Evolutionary conservation across 2,329 filamentous ascomycete genomes (phyloP).

Genomic region (Botrytis fragariae): DNA sequence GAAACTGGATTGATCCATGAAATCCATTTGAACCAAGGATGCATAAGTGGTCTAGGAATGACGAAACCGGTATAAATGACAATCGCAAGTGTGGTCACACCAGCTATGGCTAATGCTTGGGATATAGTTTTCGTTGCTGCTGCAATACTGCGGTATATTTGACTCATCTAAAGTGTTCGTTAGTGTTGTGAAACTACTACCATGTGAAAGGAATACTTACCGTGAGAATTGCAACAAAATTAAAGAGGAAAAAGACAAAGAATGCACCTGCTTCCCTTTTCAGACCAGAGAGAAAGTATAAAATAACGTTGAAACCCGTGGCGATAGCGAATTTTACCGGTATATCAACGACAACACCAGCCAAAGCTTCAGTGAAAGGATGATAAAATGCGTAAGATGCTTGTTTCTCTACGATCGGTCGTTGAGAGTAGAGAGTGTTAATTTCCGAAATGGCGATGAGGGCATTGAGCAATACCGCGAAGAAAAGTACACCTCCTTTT

Average conservation of each 20-base stretch:
- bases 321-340: slow-evolving; percentile 77
- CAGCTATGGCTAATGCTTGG: slow-evolving; percentile 61
- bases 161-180: slow-evolving; percentile 64
- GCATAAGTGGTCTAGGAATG: slow-evolving; percentile 55
- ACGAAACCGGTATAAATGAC: slow-evolving; percentile 43
- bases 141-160: slow-evolving; percentile 68
- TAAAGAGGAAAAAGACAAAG: slow-evolving; percentile 68
- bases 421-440: slow-evolving; percentile 74
- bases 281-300: slow-evolving; percentile 87
- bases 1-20: slow-evolving; percentile 61
- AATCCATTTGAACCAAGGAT: slow-evolving; percentile 61
- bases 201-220: slow-evolving; percentile 51
- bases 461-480: slow-evolving; percentile 66
- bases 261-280: slow-evolving; percentile 64
- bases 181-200: slow-evolving; percentile 62
- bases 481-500: slow-evolving; percentile 65
- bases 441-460: slow-evolving; percentile 64
- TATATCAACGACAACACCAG: slow-evolving; percentile 82
- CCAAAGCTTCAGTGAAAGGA: slow-evolving; percentile 80
- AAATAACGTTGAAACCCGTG: slow-evolving; percentile 72
- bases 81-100: slow-evolving; percentile 45
- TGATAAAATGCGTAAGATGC: slow-evolving; percentile 85
- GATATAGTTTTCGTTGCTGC: slow-evolving; percentile 69
- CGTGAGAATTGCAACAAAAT: slow-evolving; percentile 49
- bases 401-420: slow-evolving; percentile 91